These are phyloP conservation scores for Oryza meridionalis DNA, from an alignment of 176 grass and related monocot species.

Conservation along the genomic window DNA sequence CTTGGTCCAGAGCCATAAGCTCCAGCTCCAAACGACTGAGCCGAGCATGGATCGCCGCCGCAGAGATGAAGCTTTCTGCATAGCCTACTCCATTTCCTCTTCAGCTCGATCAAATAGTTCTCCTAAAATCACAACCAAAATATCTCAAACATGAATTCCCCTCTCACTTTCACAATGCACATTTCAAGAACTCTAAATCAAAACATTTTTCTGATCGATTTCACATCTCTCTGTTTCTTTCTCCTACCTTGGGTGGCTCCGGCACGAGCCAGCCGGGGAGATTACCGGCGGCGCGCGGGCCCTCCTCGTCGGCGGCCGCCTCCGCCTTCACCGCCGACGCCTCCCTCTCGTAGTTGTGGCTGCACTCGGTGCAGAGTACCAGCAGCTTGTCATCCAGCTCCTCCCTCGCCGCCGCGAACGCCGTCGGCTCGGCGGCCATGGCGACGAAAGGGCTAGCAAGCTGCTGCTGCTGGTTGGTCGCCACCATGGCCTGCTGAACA, in stretches of 20 bases:
- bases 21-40: conserved; percentile 36
- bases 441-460: conserved; percentile 41
- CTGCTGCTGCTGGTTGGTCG: conserved; percentile 29
- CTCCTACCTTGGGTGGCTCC: conserved; percentile 53
- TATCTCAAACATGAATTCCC: background rate
- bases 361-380: conserved; percentile 72
- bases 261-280: conserved; percentile 62
- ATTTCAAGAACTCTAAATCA: background rate
- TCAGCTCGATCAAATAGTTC: conserved; percentile 70
- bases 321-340: conserved; percentile 56
- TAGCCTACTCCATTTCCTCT: conserved; percentile 83
- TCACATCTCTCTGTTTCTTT: background rate
- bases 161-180: background rate
- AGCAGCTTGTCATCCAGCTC: conserved; percentile 65
- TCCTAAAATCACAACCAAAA: conserved; percentile 31
- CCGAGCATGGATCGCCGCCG: conserved; percentile 37
- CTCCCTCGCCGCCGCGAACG: conserved; percentile 20
- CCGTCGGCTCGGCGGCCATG: conserved; percentile 36
- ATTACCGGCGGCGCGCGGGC: conserved; percentile 10
- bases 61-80: conserved; percentile 73
- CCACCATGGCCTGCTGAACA: conserved; percentile 42
- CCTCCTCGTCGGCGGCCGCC: conserved; percentile 30
- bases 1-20: conserved; percentile 13
- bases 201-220: background rate
- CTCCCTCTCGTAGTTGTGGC: conserved; percentile 76